phyloP scores from a whole-genome alignment of 2,329 filamentous ascomycete genomes.

The Fusarium incarnatum region DNA sequence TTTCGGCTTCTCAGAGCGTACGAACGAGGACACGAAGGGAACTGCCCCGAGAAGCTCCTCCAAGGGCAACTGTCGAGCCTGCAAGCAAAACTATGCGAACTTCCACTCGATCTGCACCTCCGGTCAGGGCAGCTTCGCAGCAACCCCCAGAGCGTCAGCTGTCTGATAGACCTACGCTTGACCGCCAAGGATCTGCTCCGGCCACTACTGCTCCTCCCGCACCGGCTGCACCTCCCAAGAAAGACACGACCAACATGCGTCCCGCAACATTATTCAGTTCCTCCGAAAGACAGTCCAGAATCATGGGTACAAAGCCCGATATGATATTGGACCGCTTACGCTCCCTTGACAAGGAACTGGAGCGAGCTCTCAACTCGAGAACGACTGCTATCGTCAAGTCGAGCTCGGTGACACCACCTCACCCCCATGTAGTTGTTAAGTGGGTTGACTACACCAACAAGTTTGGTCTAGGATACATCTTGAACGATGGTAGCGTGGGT shows the following conservation, averaged over 20 bases:
- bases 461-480: conserved; percentile 84
- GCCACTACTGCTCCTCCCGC: conserved; percentile 41
- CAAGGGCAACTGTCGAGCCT: conserved; percentile 42
- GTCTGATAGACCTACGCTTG: conserved; percentile 36
- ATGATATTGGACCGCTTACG: conserved; percentile 66
- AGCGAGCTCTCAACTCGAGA: conserved; percentile 71
- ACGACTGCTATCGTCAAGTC: conserved; percentile 70
- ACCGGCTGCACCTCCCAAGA: conserved; percentile 40
- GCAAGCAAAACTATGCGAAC: conserved; percentile 46
- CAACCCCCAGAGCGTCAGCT: conserved; percentile 45
- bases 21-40: conserved; percentile 48
- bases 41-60: conserved; percentile 38
- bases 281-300: conserved; percentile 61
- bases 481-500: conserved; percentile 84
- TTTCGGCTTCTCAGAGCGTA: conserved; percentile 48
- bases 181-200: conserved; percentile 46
- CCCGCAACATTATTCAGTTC: conserved; percentile 67
- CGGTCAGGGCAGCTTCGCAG: conserved; percentile 45
- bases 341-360: conserved; percentile 69
- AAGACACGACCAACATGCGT: conserved; percentile 49
- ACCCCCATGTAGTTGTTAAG: conserved; percentile 76
- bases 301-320: conserved; percentile 68
- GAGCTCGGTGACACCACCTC: conserved; percentile 64
- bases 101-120: conserved; percentile 46
- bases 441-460: conserved; percentile 94